These are phyloP conservation scores for Copromyces sp. DNA, from an alignment of 495 filamentous ascomycete species.

Conservation along the genomic window DNA sequence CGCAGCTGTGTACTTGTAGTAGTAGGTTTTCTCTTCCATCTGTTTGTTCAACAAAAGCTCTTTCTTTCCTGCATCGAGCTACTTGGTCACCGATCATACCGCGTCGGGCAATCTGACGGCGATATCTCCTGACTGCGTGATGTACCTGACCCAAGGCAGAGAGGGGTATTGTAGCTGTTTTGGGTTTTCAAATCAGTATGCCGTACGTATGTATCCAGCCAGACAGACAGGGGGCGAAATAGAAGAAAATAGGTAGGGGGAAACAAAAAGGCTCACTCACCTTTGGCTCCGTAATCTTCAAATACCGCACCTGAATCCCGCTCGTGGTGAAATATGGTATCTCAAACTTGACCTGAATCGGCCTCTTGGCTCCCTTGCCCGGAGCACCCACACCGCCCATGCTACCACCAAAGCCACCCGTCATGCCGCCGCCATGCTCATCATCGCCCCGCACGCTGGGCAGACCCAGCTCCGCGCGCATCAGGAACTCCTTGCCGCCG, in stretches of 20 bases:
- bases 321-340: constrained; percentile 99
- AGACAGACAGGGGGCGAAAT: no score
- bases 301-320: constrained; percentile 93
- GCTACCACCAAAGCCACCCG: constrained; percentile 89
- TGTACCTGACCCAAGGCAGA: constrained; percentile 98
- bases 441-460: constrained; percentile 95
- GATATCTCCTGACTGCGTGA: constrained; percentile 93
- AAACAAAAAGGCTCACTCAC: constrained; percentile 36
- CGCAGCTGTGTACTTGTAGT: background rate
- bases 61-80: no score
- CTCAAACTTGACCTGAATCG: constrained; percentile 98
- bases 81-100: constrained; percentile 32
- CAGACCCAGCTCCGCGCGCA: constrained; percentile 94
- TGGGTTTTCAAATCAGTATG: background rate
- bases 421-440: constrained; percentile 92
- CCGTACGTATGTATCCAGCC: no score
- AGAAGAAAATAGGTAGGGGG: background rate
- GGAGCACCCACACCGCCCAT: constrained; percentile 65
- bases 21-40: background rate
- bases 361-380: constrained; percentile 80
- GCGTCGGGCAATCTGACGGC: constrained; percentile 86
- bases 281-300: constrained; percentile 99
- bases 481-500: constrained; percentile 95
- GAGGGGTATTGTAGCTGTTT: constrained; percentile 87
- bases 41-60: no score